These are phyloP conservation scores for Thuja plicata DNA, from an alignment of 83 land plant species.

Conservation along the genomic window DNA sequence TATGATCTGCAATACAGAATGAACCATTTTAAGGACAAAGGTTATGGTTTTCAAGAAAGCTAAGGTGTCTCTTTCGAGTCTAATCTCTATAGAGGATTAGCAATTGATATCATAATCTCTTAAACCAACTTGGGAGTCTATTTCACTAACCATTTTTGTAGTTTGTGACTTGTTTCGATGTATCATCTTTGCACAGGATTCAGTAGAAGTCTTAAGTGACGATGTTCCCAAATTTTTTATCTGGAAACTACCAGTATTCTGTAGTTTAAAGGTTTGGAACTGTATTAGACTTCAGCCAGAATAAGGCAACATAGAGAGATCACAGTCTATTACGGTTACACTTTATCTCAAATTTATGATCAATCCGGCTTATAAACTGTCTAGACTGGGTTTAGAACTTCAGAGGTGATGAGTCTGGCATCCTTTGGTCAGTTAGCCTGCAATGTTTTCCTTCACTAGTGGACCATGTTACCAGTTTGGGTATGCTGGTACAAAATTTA, in stretches of 20 bases:
- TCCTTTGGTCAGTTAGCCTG: neutral
- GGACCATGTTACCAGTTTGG: too few species aligned
- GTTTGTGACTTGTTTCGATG: neutral
- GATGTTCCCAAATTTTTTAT: neutral
- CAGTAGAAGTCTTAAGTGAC: neutral
- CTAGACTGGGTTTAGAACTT: neutral
- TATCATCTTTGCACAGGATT: too few species aligned
- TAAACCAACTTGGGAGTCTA: neutral
- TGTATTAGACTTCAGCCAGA: neutral
- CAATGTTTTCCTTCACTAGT: neutral
- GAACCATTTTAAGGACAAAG: neutral
- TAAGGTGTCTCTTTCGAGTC: neutral
- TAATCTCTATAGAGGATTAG: neutral
- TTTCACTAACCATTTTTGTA: neutral
- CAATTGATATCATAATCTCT: neutral
- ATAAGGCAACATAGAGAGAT: neutral
- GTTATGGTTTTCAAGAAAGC: neutral
- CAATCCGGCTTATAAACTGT: neutral
- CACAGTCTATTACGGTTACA: neutral
- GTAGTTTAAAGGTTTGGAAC: neutral
- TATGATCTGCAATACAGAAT: neutral
- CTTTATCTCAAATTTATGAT: too few species aligned
- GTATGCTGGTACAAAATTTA: too few species aligned
- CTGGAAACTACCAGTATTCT: neutral
- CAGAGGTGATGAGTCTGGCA: neutral